A percentile compares a stretch with the other conserved stretches of the same genome.
These are phyloP conservation scores for Monosporascus sp. DNA, from an alignment of 2,329 filamentous ascomycete genomes.

Conservation along the genomic window DNA sequence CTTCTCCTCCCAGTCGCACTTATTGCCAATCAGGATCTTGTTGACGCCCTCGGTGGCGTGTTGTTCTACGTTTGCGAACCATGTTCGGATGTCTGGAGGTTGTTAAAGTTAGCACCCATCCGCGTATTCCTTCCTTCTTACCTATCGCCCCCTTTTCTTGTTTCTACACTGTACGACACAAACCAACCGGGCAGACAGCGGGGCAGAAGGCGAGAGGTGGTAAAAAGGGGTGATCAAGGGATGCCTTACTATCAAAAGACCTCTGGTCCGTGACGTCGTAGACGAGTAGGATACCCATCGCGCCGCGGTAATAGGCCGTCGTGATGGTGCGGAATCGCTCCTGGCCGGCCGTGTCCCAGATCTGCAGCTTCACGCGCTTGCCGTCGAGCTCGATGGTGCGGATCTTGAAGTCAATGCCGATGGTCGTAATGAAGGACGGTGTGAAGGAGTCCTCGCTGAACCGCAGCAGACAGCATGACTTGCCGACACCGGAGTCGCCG, in stretches of 20 bases:
- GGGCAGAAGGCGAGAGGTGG: slow-evolving; percentile 2
- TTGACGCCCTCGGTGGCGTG: slow-evolving; percentile 98
- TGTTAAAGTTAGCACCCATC: slow-evolving; percentile 10
- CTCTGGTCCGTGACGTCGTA: slow-evolving; percentile 98
- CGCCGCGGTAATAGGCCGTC: slow-evolving; percentile 95
- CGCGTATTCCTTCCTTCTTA: slow-evolving; percentile 3
- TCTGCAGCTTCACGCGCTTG: slow-evolving; percentile 98
- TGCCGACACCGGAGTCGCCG: slow-evolving; percentile 93
- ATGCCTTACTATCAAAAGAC: slow-evolving; percentile 77
- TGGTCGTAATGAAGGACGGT: slow-evolving; percentile 96
- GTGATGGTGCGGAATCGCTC: slow-evolving; percentile 99
- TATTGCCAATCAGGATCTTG: slow-evolving; percentile 99
- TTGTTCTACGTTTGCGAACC: slow-evolving; percentile 98
- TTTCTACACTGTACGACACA: neutral
- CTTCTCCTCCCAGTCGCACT: slow-evolving; percentile 99
- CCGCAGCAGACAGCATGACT: slow-evolving; percentile 92
- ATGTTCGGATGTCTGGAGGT: slow-evolving; percentile 84
- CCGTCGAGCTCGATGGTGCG: slow-evolving; percentile 97
- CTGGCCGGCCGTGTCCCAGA: slow-evolving; percentile 98
- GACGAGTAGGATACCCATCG: slow-evolving; percentile 95
- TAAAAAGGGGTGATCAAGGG: slow-evolving; percentile 6
- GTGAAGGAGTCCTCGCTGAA: slow-evolving; percentile 98
- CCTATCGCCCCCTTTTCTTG: slow-evolving; percentile 1
- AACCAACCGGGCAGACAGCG: neutral
- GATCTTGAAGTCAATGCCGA: slow-evolving; percentile 99